Conservation (phyloP, 768 basidiomycete genomes). For the Kwoniella botswanensis region DNA sequence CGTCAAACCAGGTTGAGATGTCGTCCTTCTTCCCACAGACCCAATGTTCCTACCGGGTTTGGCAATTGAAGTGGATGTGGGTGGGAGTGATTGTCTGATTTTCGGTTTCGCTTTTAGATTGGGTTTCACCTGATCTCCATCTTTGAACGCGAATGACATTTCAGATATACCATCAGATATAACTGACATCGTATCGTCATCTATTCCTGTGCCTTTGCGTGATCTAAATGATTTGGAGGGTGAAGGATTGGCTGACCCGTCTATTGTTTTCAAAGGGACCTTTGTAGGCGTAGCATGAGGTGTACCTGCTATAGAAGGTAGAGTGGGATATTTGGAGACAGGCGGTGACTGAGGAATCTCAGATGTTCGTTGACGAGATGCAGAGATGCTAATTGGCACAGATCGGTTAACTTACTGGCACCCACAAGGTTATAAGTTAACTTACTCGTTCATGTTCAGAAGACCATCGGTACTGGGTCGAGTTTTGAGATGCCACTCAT, state of each 20-base stretch:
- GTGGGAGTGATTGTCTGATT: constrained; percentile 57
- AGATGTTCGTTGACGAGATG: constrained; percentile 20
- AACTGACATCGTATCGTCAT: constrained; percentile 60
- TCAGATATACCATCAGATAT: constrained; percentile 46
- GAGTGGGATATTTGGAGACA: constrained; percentile 6
- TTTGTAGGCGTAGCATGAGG: constrained; percentile 58
- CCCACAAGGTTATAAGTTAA: background rate
- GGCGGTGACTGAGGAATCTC: constrained; percentile 4
- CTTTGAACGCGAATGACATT: constrained; percentile 55
- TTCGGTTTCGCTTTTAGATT: constrained; percentile 11
- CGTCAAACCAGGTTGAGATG: constrained; percentile 19
- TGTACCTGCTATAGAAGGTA: constrained; percentile 54
- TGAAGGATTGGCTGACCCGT: constrained; percentile 67
- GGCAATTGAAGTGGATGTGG: constrained; percentile 92
- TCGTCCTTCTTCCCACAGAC: constrained; percentile 63
- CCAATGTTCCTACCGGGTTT: constrained; percentile 65
- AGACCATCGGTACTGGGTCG: constrained; percentile 30
- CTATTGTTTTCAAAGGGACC: constrained; percentile 66
- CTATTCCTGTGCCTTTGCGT: constrained; percentile 50
- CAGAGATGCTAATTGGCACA: constrained; percentile 31
- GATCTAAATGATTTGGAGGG: constrained; percentile 60
- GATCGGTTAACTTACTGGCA: background rate
- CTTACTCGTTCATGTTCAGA: constrained; percentile 21
- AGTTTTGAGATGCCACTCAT: constrained; percentile 52
- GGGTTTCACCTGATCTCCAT: constrained; percentile 40